Base-by-base conservation (phyloP, 495 filamentous ascomycete genomes). In the Hypoxylon fragiforme region DNA sequence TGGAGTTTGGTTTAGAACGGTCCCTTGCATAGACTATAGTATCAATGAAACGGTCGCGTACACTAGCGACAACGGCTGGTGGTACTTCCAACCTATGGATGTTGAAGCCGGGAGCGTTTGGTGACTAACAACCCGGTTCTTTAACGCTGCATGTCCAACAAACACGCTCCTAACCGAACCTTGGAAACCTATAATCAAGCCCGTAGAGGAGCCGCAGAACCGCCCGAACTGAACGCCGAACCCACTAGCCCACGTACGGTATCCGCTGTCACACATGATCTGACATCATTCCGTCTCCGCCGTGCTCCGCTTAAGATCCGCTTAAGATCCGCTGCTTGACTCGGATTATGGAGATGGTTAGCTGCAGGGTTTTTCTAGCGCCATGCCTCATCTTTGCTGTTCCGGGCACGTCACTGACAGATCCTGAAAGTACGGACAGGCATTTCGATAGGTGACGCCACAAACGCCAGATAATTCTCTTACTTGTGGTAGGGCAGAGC, bases 241-340 rank as follows among this genome's bases (percentile, higher is more conserved):
- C 30, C 54, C 59, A 57, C 53, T 44, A 54, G 44, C 24, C 44
- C 39, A 50, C 59, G 26, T 21, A 49, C 54, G 20, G 48, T 62
- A 57, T 35, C 58, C 53, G 58, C 58, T 53, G 51, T 62, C 51
- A 56, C 35, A 30, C 57, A 28, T 49, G 16, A 48, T 24, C 34
- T 63, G 59, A 63, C 54, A 58, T 63, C 59, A 63, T 58, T 54
- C 40, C 59, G 50, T 38, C 13, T 58, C 59, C 54, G 59, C 44
- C 13, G 44, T 39, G 58, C 46, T 62, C 58, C 58, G 58, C 58
- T 62, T 13, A 4, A 28, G 24, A 28, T 28, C 24, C 24, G 24
- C 24, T n/a, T n/a, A 28, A 44, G 56, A 50, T 60, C 49, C 44
- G 48, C 43, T 52, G 31, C 56, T 36, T 56, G 51, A 56, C 44